Base-by-base conservation (phyloP, 1,284 basidiomycete species). In the Anthracocystis setariae region DNA sequence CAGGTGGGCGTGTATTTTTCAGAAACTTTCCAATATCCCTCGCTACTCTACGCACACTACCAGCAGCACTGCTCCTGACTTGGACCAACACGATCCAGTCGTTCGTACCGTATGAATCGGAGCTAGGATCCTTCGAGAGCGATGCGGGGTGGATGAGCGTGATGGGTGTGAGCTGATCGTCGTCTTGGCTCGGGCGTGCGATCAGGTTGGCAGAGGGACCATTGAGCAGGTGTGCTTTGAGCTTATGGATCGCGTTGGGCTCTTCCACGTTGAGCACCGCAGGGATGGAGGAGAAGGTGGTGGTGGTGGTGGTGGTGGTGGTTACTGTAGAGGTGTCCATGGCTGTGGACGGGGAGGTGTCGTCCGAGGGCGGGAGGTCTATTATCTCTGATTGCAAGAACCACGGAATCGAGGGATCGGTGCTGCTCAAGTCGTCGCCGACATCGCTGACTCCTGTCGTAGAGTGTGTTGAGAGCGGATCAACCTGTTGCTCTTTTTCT, bases 71-170 rank as follows among this genome's bases (percentile, higher is more conserved):
- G 58, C 69, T 70, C 43, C 68, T 68, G 40, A 80, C 79, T 45
- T 80, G 71, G 23, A 80, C 77, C 9, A 81, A 58, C 4, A 80
- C 60, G 43, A 81, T 79, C 78, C 79, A 81, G 49, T 80, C 79
- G 15, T 65, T 69, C 43, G 46, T 44, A 24, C 64, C 46, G 29
- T 58, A 62, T 8, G 55, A 66, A 48, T 74, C 53, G 35, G 61
- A 54, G 45, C 54, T 56, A 24, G 61, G 65, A 37, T 73, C 70
- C 35, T 64, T 64, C 39, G 70, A 69, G 3, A 73, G 59, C 1
- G 70, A 73, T 17, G 66, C 66, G 3, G 76, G 76, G 39, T 67
- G 68, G 23, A 78, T 78, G 21, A 78, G 57, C 8, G 66, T 60
- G 55, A 78, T 49, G 20, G 76, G 72, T 5, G 75, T 63, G 27